phyloP scores from a whole-genome alignment of 1,139 yeast species.

The Candida albicans region DNA sequence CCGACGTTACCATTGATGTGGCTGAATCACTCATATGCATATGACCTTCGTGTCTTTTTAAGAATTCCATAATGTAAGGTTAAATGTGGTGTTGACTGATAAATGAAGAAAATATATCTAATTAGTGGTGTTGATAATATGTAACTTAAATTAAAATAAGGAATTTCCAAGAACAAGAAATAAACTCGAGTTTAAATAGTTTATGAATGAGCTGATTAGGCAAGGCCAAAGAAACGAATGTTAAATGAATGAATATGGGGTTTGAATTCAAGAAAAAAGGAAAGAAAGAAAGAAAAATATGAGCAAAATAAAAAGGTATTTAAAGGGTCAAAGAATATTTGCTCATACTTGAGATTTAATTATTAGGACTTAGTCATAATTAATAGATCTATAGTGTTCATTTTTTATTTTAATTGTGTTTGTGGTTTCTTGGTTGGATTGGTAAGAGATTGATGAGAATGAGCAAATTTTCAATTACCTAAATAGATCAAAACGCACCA shows the following conservation, averaged over 20 bases:
- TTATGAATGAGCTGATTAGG: neutral
- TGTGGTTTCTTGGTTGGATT: neutral
- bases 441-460: neutral
- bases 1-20: slow-evolving; percentile 2
- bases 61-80: neutral
- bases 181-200: neutral
- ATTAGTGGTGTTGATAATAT: neutral
- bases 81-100: neutral
- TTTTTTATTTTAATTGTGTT: neutral
- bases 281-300: neutral
- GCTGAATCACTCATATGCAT: slow-evolving; percentile 3
- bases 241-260: neutral
- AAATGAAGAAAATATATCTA: neutral
- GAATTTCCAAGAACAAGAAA: neutral
- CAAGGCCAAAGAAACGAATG: no score
- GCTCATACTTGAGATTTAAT: neutral
- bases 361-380: neutral
- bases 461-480: neutral
- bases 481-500: neutral
- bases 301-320: neutral
- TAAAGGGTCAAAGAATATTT: neutral
- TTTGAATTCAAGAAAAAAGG: neutral
- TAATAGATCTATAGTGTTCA: neutral
- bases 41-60: neutral
- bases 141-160: neutral